Evolutionary conservation across 345 rosid species (phyloP).

Genomic region (Abelmoschus esculentus): DNA sequence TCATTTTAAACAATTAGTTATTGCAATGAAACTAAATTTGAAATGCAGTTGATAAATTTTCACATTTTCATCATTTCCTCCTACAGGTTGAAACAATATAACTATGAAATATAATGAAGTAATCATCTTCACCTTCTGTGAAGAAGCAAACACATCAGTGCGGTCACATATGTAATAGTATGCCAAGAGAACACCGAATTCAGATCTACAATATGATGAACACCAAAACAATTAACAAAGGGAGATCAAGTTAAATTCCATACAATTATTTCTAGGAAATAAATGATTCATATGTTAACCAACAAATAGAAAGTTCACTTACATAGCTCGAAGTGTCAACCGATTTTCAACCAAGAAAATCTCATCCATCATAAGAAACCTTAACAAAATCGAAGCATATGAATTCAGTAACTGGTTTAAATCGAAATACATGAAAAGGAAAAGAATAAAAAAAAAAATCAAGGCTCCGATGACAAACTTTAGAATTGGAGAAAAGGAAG

Average conservation of each 20-base stretch:
- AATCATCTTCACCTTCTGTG: constrained; percentile 57
- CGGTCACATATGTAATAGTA: constrained; percentile 86
- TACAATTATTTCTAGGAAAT: not conserved
- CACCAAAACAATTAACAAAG: not conserved
- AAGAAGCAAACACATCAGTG: constrained; percentile 64
- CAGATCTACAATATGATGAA: constrained; percentile 46
- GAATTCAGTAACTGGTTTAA: not conserved
- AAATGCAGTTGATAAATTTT: not conserved
- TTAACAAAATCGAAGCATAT: not conserved
- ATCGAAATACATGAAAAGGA: not conserved
- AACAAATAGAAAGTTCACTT: not conserved
- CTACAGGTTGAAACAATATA: not conserved
- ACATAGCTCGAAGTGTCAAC: too few species aligned
- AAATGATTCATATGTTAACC: not conserved
- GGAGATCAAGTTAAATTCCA: not conserved
- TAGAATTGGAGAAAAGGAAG: constrained; percentile 46
- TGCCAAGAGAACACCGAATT: constrained; percentile 51
- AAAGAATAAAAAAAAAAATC: not conserved
- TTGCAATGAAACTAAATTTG: not conserved
- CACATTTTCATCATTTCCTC: constrained; percentile 3
- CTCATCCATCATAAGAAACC: too few species aligned
- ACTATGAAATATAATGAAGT: not conserved
- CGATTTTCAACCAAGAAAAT: too few species aligned
- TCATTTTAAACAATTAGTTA: not conserved
- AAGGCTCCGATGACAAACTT: constrained; percentile 28